phyloP scores from a whole-genome alignment of 1,284 basidiomycete genomes.

The Cutaneotrichosporon sp. region DNA sequence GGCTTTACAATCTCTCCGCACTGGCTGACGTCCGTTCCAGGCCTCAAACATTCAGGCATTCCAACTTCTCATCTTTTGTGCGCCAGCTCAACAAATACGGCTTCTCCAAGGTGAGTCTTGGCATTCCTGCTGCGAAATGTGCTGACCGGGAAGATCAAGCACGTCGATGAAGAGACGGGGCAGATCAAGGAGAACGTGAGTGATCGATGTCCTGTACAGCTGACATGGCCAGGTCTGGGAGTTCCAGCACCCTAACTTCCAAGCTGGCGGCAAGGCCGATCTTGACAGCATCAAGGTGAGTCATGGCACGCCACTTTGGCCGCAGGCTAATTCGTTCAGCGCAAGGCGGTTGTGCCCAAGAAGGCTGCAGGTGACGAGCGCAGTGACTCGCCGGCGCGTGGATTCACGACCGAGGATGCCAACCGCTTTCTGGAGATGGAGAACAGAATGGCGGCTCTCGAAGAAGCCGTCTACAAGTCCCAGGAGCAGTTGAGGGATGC shows the following conservation, averaged over 20 bases:
- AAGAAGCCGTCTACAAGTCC: slow-evolving; percentile 38
- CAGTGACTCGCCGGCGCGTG: slow-evolving; percentile 43
- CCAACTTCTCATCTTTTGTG: slow-evolving; percentile 92
- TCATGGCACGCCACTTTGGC: neutral
- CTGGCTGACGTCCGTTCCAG: slow-evolving; percentile 24
- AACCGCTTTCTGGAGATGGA: slow-evolving; percentile 42
- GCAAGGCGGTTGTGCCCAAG: slow-evolving; percentile 68
- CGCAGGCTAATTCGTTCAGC: slow-evolving; percentile 42
- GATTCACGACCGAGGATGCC: slow-evolving; percentile 34
- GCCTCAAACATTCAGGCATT: slow-evolving; percentile 94
- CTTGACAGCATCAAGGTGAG: slow-evolving; percentile 82
- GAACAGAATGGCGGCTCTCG: slow-evolving; percentile 36
- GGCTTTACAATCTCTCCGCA: neutral
- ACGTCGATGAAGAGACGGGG: slow-evolving; percentile 44
- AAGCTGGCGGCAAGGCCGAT: slow-evolving; percentile 75
- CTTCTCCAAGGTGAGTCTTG: slow-evolving; percentile 76
- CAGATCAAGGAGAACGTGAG: slow-evolving; percentile 51
- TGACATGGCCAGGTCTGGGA: slow-evolving; percentile 65
- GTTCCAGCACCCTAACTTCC: slow-evolving; percentile 92
- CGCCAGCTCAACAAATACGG: slow-evolving; percentile 98
- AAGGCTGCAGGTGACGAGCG: slow-evolving; percentile 27
- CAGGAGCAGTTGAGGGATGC: slow-evolving; percentile 37
- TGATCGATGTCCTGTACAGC: neutral
- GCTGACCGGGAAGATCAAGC: slow-evolving; percentile 40
- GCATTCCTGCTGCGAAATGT: neutral